Evolutionary conservation across 495 filamentous ascomycete species (phyloP), one percentile per base, ranked within the genome.

Genomic region (Trypethelium eluteriae): DNA sequence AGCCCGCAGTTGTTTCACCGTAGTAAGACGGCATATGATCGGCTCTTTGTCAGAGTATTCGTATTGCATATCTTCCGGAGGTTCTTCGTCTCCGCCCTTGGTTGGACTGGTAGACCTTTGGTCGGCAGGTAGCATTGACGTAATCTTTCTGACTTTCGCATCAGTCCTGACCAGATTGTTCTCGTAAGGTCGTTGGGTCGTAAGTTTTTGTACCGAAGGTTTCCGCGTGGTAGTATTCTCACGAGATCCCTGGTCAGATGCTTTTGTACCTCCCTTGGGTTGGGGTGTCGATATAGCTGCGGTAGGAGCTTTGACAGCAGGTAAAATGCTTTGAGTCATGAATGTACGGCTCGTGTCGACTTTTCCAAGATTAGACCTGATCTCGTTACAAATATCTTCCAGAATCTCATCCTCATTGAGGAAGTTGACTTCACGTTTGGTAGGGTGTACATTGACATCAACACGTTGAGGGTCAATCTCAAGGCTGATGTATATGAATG

Each of bases 381-480:
- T 88, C 62, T 90, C 87, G 67, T 86, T 83, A 77, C 92, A 96
- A 38, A 99, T 87, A 59, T 82, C 84, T 71, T 96, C 91, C 67
- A 96, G 89, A 64, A 98, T 96, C 70, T 98, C 94, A 70, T 98
- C 95, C 74, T 99, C 95, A 69, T 98, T 96, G 3, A 99, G 82
- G 74, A 99, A 98, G 74, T 98, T 96, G 38, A 99, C 95, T 75
- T 99, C 95, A 62, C 93, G 84, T 74, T 99, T 99, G 2, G 95
- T 98, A 3, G 95, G 95, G 74, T 99, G 95, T 0, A 99, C 87
- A 72, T 99, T 99, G 72, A 99, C 95, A 76, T 99, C 95, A 2
- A 99, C 91, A 14, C 93, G 85, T 47, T 89, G 85, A 9, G 95
- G 94, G 67, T 98, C 93, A 68, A 99, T 93, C 65, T 96, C 91